Base-by-base conservation (phyloP, 2,329 filamentous ascomycete species). In the Pseudogymnoascus destructans region DNA sequence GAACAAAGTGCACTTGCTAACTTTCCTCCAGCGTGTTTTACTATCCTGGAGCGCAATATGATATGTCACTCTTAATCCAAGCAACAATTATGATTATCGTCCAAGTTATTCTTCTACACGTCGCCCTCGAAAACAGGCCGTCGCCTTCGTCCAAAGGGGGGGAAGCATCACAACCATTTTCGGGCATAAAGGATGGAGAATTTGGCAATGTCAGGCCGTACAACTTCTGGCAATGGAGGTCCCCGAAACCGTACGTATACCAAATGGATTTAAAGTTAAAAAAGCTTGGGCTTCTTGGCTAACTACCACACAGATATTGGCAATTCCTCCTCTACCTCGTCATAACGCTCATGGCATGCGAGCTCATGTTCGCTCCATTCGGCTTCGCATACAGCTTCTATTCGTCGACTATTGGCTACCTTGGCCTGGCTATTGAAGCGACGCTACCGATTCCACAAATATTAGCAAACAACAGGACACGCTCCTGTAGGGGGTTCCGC, bases 381-480 rank as follows among this genome's bases (percentile, higher is more conserved):
- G 74, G 75, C 4, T 68, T 73, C 21, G 58, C 85, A n/a, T 87
- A 87, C 70, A 67, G 75, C 6, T 68, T 75, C 11, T 93, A 92
- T 72, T 85, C 86, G 1, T 72, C 75, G 5, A 63, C 85, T 9
- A 80, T 90, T 59, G 89, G 89, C 60, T 85, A 84, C 69, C 70
- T 89, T n/a, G 88, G 87, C 3, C 79, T 93, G 11, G 79, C 82
- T 3, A 80, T 92, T 59, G 88, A 95, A 71, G 88, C 88, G 6
- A 87, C 82, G n/a, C 79, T 95, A 23, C 88, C 88, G 3, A 75
- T 93, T 9, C 88, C 88, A 0, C 88, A 95, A 71, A 84, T 93
- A 27, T 67, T 88, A 55, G 74, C 86, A 42, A 93, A 93, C 68
- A 75, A 79, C 62, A 78, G 79, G 32, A 77, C 80, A 3, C 76